Conservation (phyloP, 768 basidiomycete genomes). For the Atractiella rhizophila region DNA sequence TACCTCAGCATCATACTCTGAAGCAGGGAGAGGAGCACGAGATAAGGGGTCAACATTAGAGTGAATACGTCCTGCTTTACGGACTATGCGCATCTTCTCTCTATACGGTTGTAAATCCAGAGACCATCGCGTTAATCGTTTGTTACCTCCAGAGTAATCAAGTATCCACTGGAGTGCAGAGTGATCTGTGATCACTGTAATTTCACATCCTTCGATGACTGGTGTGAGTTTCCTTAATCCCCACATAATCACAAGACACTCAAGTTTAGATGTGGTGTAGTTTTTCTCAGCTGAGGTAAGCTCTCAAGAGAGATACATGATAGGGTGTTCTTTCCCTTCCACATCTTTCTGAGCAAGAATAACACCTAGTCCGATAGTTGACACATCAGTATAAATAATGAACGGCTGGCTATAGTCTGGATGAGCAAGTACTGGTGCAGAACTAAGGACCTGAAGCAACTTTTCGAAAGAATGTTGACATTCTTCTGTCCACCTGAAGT, state of each 20-base stretch:
- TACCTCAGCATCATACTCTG: too few species aligned
- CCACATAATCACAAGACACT: constrained; percentile 28
- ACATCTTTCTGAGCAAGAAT: constrained; percentile 20
- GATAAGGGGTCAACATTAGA: too few species aligned
- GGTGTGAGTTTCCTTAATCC: constrained; percentile 20
- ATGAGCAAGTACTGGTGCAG: constrained; percentile 5
- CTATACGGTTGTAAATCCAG: too few species aligned
- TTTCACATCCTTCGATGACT: constrained; percentile 19
- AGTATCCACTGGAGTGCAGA: constrained; percentile 6
- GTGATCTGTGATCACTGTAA: constrained; percentile 17
- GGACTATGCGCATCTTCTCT: too few species aligned
- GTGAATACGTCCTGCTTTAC: too few species aligned
- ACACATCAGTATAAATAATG: constrained; percentile 17
- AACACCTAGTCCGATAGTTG: constrained; percentile 19
- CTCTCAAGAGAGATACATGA: constrained; percentile 22
- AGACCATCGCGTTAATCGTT: too few species aligned
- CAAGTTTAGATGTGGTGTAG: constrained; percentile 32
- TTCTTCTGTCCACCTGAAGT: not conserved
- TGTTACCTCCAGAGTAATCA: too few species aligned
- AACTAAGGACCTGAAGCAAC: constrained; percentile 2
- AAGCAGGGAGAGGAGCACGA: too few species aligned
- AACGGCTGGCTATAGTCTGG: constrained; percentile 3
- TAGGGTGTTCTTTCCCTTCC: constrained; percentile 11
- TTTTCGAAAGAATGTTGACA: constrained; percentile 5
- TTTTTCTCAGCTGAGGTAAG: constrained; percentile 23